Evolutionary conservation across 768 basidiomycete genomes (phyloP).

Genomic region (Strobilomyces dryophilus): DNA sequence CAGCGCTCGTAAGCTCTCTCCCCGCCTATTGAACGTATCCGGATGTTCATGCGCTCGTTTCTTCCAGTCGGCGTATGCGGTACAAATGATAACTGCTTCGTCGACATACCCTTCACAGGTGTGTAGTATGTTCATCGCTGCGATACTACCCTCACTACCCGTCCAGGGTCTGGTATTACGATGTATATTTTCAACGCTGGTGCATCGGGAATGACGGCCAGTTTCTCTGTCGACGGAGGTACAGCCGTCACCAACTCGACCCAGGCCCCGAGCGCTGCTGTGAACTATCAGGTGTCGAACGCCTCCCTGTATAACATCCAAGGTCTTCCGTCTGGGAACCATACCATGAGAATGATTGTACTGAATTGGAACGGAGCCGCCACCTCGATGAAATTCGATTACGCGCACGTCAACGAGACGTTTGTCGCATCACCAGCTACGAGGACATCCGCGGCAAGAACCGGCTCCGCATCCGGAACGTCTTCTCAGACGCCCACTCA

Average conservation of each 20-base stretch:
- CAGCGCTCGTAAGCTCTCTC: constrained; percentile 17
- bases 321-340: constrained; percentile 12
- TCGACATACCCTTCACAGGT: constrained; percentile 23
- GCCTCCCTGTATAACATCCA: constrained; percentile 18
- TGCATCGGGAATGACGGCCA: constrained; percentile 16
- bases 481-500: neutral
- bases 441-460: neutral
- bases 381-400: constrained; percentile 27
- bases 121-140: neutral
- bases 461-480: neutral
- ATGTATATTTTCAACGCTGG: constrained; percentile 26
- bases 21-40: neutral
- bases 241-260: constrained; percentile 1
- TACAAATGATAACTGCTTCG: constrained; percentile 8
- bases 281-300: constrained; percentile 20
- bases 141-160: neutral
- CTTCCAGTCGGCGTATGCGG: constrained; percentile 15
- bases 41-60: neutral
- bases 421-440: constrained; percentile 3
- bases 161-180: constrained; percentile 23
- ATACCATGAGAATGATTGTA: constrained; percentile 21
- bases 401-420: constrained; percentile 23
- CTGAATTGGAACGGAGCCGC: constrained; percentile 14
- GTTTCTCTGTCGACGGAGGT: constrained; percentile 17
- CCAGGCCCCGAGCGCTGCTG: neutral